phyloP scores from a whole-genome alignment of 306 rosid species.

The Begonia peltatifolia region DNA sequence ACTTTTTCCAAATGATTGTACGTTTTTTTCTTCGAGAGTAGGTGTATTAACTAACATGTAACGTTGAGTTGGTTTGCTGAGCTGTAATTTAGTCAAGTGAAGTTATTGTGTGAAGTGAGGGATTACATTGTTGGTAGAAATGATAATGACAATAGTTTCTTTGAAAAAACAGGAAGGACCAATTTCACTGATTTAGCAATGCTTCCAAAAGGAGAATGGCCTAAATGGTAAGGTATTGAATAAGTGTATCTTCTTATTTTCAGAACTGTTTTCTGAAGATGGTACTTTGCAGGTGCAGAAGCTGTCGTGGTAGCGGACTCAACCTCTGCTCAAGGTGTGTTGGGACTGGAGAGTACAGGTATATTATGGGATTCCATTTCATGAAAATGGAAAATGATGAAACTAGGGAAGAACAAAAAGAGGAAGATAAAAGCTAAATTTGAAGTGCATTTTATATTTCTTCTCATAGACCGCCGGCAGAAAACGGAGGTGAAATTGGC shows the following conservation, averaged over 20 bases:
- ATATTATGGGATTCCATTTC: constrained; percentile 75
- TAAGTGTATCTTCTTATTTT: not conserved
- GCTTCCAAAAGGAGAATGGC: constrained; percentile 97
- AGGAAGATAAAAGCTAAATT: constrained; percentile 14
- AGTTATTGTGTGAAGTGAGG: no score
- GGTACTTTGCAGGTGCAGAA: constrained; percentile 36
- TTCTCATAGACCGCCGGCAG: not conserved
- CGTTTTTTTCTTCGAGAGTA: no score
- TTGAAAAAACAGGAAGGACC: constrained; percentile 43
- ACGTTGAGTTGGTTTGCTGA: no score
- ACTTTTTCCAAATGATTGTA: no score
- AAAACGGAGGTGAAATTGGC: not conserved
- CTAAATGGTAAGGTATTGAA: constrained; percentile 37
- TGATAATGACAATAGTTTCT: not conserved
- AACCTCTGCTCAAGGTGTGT: constrained; percentile 73
- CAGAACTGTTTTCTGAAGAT: not conserved
- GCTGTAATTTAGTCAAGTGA: no score
- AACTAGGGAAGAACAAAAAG: constrained; percentile 12
- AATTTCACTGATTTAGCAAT: constrained; percentile 42
- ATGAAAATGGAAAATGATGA: constrained; percentile 31
- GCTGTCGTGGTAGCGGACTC: constrained; percentile 84
- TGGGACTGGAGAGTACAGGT: constrained; percentile 82
- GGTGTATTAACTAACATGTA: no score
- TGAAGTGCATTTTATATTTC: constrained; percentile 13
- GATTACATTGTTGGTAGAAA: no score